phyloP scores from a whole-genome alignment of 371 early-diverging fungal species.

The Fennellomyces sp. region DNA sequence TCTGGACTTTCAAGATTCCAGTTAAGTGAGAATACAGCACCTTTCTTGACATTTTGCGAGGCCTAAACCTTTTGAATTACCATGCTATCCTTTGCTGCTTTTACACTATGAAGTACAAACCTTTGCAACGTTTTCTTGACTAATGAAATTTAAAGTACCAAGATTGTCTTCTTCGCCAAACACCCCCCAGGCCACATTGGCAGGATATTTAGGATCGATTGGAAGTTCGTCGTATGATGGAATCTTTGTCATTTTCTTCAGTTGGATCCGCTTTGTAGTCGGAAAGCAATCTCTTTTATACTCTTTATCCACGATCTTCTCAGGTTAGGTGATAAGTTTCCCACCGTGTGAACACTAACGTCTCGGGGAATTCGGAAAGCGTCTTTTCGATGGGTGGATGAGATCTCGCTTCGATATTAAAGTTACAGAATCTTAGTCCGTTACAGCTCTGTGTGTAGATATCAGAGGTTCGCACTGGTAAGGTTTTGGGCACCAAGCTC shows the following conservation, averaged over 20 bases:
- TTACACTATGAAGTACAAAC: slow-evolving; percentile 12
- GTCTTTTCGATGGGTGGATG: too few species aligned
- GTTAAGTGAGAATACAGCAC: slow-evolving; percentile 38
- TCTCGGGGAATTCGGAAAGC: too few species aligned
- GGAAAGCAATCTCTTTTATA: background rate
- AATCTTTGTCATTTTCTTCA: slow-evolving; percentile 9
- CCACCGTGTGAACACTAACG: too few species aligned
- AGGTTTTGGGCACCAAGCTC: too few species aligned
- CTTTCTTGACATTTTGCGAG: slow-evolving; percentile 18
- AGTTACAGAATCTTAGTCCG: too few species aligned
- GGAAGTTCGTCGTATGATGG: slow-evolving; percentile 25
- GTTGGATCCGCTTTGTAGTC: background rate
- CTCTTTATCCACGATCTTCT: too few species aligned
- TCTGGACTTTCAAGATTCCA: slow-evolving; percentile 38
- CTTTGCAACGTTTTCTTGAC: slow-evolving; percentile 29
- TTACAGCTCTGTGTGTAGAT: too few species aligned
- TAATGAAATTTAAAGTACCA: slow-evolving; percentile 46
- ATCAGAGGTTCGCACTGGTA: too few species aligned
- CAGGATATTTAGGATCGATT: slow-evolving; percentile 23
- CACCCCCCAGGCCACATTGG: slow-evolving; percentile 42
- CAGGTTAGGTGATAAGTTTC: too few species aligned
- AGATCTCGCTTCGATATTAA: too few species aligned
- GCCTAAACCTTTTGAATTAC: slow-evolving; percentile 13
- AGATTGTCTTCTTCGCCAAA: slow-evolving; percentile 50
- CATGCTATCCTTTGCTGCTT: background rate